phyloP scores from a whole-genome alignment of 306 rosid species.

The Acacia acuminata region DNA sequence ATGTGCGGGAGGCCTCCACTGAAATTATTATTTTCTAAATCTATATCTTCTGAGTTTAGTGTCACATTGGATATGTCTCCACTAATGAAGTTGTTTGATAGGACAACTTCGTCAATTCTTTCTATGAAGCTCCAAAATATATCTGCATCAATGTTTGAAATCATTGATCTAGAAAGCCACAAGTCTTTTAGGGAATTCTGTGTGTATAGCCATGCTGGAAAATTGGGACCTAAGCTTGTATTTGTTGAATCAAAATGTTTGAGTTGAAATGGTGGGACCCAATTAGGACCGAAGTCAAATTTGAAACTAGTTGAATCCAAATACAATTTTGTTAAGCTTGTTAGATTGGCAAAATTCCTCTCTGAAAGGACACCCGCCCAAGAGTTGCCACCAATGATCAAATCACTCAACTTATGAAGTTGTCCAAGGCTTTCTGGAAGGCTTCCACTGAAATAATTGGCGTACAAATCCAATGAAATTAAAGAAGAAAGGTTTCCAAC shows the following conservation, averaged over 20 bases:
- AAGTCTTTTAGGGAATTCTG: no score
- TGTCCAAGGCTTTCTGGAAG: not conserved
- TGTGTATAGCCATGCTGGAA: no score
- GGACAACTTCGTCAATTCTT: not conserved
- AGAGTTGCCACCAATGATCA: rapidly evolving
- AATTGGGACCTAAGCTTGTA: no score
- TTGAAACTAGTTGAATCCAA: not conserved
- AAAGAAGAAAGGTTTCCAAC: not conserved
- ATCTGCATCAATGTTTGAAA: no score
- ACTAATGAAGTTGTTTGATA: not conserved
- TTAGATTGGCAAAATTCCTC: not conserved
- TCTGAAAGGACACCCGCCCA: not conserved
- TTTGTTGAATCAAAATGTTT: rapidly evolving
- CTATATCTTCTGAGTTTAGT: no score
- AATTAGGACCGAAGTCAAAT: no score
- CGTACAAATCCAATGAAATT: not conserved
- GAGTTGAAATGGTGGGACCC: no score
- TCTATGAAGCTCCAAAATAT: not conserved
- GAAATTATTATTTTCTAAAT: no score
- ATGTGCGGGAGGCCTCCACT: constrained; percentile 16
- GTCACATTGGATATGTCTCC: constrained; percentile 8
- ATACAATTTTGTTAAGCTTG: not conserved
- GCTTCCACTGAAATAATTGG: not conserved
- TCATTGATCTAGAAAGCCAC: no score
- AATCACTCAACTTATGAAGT: not conserved